phyloP scores from a whole-genome alignment of 805 yeast genomes.

The Starmerella khaoyaiensis region DNA sequence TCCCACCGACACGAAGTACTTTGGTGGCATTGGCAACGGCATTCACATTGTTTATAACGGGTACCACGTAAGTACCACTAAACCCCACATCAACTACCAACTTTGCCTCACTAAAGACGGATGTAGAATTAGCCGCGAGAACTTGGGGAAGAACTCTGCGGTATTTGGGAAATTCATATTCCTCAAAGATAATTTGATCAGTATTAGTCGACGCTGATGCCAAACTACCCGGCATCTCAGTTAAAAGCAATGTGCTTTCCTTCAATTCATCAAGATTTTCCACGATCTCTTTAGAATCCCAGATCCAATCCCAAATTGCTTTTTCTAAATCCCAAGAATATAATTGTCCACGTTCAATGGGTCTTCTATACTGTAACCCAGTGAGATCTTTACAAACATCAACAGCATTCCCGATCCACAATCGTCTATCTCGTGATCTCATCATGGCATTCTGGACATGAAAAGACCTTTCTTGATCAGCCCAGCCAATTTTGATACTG shows the following conservation, averaged over 20 bases:
- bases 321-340: constrained; percentile 85
- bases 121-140: constrained; percentile 17
- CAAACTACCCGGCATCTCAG: constrained; percentile 71
- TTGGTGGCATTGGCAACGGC: constrained; percentile 74
- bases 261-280: constrained; percentile 29
- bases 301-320: constrained; percentile 77
- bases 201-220: constrained; percentile 72
- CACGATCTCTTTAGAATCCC: constrained; percentile 28
- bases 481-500: constrained; percentile 53
- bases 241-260: constrained; percentile 50
- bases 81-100: constrained; percentile 81
- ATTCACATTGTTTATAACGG: constrained; percentile 63
- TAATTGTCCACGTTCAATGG: constrained; percentile 78
- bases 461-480: constrained; percentile 31
- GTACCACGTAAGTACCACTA: constrained; percentile 75
- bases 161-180: constrained; percentile 63
- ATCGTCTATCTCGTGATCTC: constrained; percentile 59
- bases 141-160: constrained; percentile 42
- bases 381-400: constrained; percentile 56
- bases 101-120: constrained; percentile 40
- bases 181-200: constrained; percentile 90
- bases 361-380: constrained; percentile 61
- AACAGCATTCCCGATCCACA: constrained; percentile 61
- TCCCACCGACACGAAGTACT: constrained; percentile 77
- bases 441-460: constrained; percentile 57